Evolutionary conservation across 495 filamentous ascomycete species (phyloP), one percentile per base, ranked within the genome.

Genomic region (Aspergillus indologenus): DNA sequence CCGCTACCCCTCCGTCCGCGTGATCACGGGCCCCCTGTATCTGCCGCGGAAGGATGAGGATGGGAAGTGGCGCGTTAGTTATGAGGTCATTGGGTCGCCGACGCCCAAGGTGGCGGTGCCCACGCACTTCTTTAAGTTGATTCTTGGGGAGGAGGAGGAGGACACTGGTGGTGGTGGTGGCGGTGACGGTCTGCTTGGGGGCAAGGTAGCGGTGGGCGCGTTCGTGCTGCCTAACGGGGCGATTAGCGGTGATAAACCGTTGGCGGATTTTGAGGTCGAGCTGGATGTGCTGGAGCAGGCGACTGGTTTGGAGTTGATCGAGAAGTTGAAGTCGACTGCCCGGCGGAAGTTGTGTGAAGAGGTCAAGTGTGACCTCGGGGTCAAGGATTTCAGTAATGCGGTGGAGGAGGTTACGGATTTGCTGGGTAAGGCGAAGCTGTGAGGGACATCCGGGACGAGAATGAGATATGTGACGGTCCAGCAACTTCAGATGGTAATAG

Each of bases 61-160:
- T 29, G 26, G 26, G 26, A 29, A 29, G 26, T 29, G 26, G 26
- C 26, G 26, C 4, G 26, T 29, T 3, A 29, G 26, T 29, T 29
- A 29, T 29, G 26, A 29, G 26, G 26, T 29, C 9, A 29, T 29
- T 29, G 26, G 26, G 26, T 29, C 26, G 26, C 26, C 19, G 1
- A 1, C 46, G 15, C 91, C 90, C 2, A 92, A 88, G 65, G 82
- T 96, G 22, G 89, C 91, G 12, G 90, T 96, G 50, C 90, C 90
- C n/a, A 96, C 90, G 31, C 90, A 96, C 70, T 96, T 96, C 75
- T 96, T 90, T 80, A 96, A 96, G 72, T 86, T 96, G 54, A 88
- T 96, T 46, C 90, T 90, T 60, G 91, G 87, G 19, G 91, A 96
- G 69, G 48, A 51, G 22, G 71, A 70, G 3, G 46, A 53, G 34